Evolutionary conservation across 805 yeast species (phyloP).

Genomic region (Ogataea glucozyma): DNA sequence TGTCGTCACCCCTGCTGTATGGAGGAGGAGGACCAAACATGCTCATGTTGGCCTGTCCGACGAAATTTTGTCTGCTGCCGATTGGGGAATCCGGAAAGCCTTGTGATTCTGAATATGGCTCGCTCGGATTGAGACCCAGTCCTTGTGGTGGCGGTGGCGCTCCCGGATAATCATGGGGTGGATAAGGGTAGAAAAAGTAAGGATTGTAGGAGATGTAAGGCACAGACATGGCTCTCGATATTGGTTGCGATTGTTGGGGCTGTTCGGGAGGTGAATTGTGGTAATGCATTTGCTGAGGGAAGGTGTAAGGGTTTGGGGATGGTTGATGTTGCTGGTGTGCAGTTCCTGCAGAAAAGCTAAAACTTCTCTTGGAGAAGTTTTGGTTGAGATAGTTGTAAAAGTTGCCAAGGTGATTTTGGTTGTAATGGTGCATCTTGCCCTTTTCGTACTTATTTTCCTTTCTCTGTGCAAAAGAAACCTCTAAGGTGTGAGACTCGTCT

Average conservation of each 20-base stretch:
- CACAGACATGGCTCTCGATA: slow-evolving; percentile 15
- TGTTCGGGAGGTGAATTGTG: slow-evolving; percentile 9
- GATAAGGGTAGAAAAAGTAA: slow-evolving; percentile 24
- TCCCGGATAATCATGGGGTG: slow-evolving; percentile 6
- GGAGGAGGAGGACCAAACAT: not conserved
- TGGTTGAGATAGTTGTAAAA: slow-evolving; percentile 29
- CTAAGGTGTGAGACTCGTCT: slow-evolving; percentile 26
- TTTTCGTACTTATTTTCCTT: slow-evolving; percentile 52
- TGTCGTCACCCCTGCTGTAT: not conserved
- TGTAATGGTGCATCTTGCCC: slow-evolving; percentile 37
- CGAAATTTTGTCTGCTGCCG: slow-evolving; percentile 1
- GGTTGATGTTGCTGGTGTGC: slow-evolving; percentile 10
- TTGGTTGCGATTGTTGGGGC: slow-evolving; percentile 12
- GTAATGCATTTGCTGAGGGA: slow-evolving; percentile 9
- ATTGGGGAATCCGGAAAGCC: not conserved
- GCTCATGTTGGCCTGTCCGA: not conserved
- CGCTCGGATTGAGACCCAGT: no score
- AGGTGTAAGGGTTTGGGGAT: slow-evolving; percentile 2
- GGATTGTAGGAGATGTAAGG: slow-evolving; percentile 24
- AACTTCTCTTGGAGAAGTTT: slow-evolving; percentile 20
- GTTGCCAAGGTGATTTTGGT: slow-evolving; percentile 35
- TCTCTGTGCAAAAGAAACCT: slow-evolving; percentile 76
- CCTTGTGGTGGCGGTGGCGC: not conserved
- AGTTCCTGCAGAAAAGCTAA: slow-evolving; percentile 14
- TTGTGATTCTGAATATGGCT: not conserved